These are phyloP conservation scores for Alnus rubra DNA, from an alignment of 306 rosid species.

Conservation along the genomic window DNA sequence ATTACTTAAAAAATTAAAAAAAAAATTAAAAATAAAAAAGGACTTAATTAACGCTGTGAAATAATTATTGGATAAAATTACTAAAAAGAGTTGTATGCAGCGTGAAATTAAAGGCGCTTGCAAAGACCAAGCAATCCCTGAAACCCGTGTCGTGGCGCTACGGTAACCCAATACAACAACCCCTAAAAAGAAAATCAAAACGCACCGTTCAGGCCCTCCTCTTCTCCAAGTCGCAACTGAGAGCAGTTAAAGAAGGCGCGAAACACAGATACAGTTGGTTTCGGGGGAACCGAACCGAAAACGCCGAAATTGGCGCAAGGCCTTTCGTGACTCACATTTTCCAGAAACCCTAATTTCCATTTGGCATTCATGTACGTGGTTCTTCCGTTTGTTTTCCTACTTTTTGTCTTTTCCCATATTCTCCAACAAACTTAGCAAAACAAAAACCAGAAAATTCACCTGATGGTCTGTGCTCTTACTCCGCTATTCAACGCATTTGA, in stretches of 20 bases:
- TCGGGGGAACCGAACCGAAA: constrained; percentile 28
- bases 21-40: no score
- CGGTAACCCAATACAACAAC: no score
- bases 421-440: not conserved
- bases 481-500: not conserved
- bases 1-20: no score
- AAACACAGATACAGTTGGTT: constrained; percentile 27
- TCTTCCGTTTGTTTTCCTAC: not conserved
- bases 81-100: no score
- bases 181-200: not conserved
- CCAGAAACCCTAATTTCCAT: constrained; percentile 41
- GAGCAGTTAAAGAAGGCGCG: constrained; percentile 31
- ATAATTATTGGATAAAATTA: no score
- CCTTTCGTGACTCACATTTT: constrained; percentile 29
- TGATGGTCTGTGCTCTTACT: not conserved
- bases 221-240: not conserved
- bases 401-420: not conserved
- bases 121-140: no score
- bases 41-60: no score
- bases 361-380: constrained; percentile 4
- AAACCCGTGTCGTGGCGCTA: no score
- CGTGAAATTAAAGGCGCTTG: no score
- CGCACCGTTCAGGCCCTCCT: not conserved
- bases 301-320: constrained; percentile 35
- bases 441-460: not conserved